Evolutionary conservation across 352 stramenopile genomes (phyloP).

Genomic region (Phytophthora ohioensis): DNA sequence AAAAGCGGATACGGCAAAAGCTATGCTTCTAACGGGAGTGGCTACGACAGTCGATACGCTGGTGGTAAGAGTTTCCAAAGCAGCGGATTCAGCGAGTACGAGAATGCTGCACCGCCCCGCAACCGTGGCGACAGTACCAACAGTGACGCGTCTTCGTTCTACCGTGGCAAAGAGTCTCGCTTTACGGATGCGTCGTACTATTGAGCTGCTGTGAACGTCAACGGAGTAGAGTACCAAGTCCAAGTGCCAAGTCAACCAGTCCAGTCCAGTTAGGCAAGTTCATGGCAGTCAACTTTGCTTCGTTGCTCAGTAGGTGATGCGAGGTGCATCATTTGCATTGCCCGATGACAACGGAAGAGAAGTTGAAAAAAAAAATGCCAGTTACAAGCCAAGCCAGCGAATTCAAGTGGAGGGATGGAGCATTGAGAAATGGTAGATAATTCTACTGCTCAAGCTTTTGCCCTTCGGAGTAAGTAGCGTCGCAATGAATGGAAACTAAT

Average conservation of each 20-base stretch:
- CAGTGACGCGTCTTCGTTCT: conserved; percentile 44
- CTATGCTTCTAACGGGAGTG: conserved; percentile 32
- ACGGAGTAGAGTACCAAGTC: conserved; percentile 21
- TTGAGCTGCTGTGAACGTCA: conserved; percentile 17
- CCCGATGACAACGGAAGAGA: conserved; percentile 7
- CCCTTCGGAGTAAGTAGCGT: conserved; percentile 27
- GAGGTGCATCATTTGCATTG: conserved; percentile 12
- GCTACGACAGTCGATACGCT: conserved; percentile 31
- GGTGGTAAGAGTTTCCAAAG: conserved; percentile 44
- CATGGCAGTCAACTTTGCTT: not conserved
- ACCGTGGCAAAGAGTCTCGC: conserved; percentile 33
- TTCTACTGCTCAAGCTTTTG: not conserved
- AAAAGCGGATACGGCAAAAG: conserved; percentile 34
- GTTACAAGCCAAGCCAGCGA: conserved; percentile 10
- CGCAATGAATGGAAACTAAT: conserved; percentile 50
- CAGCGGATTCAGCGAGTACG: conserved; percentile 52
- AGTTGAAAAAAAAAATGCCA: conserved; percentile 1
- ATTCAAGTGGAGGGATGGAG: conserved; percentile 25
- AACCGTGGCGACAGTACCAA: conserved; percentile 21
- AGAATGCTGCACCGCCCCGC: conserved; percentile 18
- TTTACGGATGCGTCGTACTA: conserved; percentile 46
- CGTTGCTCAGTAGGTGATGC: not conserved
- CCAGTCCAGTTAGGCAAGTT: conserved; percentile 19
- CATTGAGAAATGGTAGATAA: not conserved
- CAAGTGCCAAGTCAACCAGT: conserved; percentile 9